phyloP scores from a whole-genome alignment of 345 rosid genomes.

The Chamaenerion angustifolium region DNA sequence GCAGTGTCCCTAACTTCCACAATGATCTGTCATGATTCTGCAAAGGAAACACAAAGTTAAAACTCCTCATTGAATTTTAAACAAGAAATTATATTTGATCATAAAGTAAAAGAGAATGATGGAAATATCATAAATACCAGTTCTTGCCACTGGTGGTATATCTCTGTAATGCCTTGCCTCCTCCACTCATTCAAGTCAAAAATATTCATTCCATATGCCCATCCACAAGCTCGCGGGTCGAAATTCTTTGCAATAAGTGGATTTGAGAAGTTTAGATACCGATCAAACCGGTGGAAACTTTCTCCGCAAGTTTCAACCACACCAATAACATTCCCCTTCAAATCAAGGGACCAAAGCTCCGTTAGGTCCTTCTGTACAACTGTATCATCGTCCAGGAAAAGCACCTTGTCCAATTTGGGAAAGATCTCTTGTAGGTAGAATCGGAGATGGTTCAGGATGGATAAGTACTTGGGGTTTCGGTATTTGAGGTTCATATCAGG shows the following conservation, averaged over 20 bases:
- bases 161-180: conserved; percentile 72
- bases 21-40: conserved; percentile 35
- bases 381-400: conserved; percentile 90
- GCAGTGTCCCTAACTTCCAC: conserved; percentile 45
- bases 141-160: conserved; percentile 88
- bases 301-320: conserved; percentile 99
- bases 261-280: conserved; percentile 94
- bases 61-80: too few relatives aligned
- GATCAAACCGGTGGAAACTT: conserved; percentile 91
- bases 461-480: conserved; percentile 90
- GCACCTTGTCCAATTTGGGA: conserved; percentile 77
- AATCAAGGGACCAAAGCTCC: conserved; percentile 72
- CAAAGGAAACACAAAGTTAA: neutral
- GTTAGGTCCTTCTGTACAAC: conserved; percentile 88
- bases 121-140: conserved; percentile 30
- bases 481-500: conserved; percentile 81
- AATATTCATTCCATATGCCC: conserved; percentile 98
- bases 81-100: too few relatives aligned
- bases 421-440: conserved; percentile 94
- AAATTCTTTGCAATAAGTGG: conserved; percentile 83
- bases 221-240: conserved; percentile 91
- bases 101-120: too few relatives aligned
- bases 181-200: conserved; percentile 87
- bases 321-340: conserved; percentile 93
- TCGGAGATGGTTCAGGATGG: conserved; percentile 92